Conservation (phyloP, 768 basidiomycete genomes). For the Podaxis sp. region DNA sequence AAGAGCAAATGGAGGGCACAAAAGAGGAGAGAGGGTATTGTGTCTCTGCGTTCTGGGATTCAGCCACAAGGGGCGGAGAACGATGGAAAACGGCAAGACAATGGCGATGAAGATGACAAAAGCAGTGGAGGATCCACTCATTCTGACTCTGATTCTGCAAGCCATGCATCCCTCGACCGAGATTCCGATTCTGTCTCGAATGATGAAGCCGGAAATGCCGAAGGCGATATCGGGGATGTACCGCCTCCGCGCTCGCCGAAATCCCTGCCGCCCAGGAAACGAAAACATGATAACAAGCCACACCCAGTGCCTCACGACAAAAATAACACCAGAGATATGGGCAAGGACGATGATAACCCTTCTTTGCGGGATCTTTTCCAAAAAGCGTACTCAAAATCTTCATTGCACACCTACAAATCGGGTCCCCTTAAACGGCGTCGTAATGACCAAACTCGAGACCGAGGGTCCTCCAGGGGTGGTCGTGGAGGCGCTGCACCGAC, state of each 20-base stretch:
- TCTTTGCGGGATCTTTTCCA: constrained; percentile 61
- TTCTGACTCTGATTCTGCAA: neutral
- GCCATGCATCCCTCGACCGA: neutral
- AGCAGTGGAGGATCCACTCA: constrained; percentile 15
- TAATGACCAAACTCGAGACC: constrained; percentile 5
- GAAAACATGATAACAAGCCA: constrained; percentile 20
- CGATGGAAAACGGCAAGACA: constrained; percentile 19
- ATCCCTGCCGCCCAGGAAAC: constrained; percentile 10
- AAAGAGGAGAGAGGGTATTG: constrained; percentile 48
- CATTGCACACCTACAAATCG: constrained; percentile 59
- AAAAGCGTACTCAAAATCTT: constrained; percentile 59
- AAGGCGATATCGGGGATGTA: neutral
- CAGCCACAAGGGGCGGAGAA: constrained; percentile 18
- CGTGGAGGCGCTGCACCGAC: constrained; percentile 24
- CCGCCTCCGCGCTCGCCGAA: constrained; percentile 7
- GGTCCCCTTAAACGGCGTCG: constrained; percentile 29
- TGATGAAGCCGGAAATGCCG: neutral
- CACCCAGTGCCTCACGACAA: constrained; percentile 14
- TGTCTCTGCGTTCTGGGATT: constrained; percentile 22
- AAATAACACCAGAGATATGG: constrained; percentile 19
- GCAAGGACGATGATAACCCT: constrained; percentile 22
- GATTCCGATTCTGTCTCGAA: neutral
- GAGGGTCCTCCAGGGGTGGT: constrained; percentile 21
- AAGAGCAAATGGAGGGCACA: constrained; percentile 77
- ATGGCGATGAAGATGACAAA: constrained; percentile 20